A percentile compares a stretch with the other conserved stretches of the same genome.
These are phyloP conservation scores for Chalaropsis ovoidea DNA, from an alignment of 2,329 filamentous ascomycete species.

Conservation along the genomic window DNA sequence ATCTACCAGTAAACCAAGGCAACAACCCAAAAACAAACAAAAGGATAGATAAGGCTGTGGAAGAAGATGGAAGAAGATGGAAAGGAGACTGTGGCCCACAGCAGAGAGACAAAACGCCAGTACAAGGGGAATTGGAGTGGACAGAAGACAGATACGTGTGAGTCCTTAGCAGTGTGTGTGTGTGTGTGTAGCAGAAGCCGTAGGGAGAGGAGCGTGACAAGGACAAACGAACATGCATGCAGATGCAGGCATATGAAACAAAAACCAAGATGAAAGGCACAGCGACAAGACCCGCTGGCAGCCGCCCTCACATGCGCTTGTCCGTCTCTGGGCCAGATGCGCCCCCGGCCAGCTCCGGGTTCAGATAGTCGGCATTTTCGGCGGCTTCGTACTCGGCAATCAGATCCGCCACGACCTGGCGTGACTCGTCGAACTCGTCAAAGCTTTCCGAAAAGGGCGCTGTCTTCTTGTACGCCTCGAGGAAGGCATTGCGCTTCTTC, in stretches of 20 bases:
- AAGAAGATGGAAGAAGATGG: neutral
- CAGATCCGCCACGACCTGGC: constrained; percentile 80
- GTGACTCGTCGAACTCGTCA: constrained; percentile 88
- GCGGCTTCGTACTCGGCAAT: constrained; percentile 94
- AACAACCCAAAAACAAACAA: neutral
- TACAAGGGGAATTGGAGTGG: neutral
- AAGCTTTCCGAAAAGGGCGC: constrained; percentile 85
- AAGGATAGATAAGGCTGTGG: neutral
- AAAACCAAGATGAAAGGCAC: neutral
- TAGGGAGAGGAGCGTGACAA: neutral
- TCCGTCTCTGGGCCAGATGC: constrained; percentile 21
- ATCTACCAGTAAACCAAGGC: neutral
- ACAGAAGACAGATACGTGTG: neutral
- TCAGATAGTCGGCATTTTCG: constrained; percentile 81
- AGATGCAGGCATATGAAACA: too few relatives aligned
- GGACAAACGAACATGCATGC: too few relatives aligned
- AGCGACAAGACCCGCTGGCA: neutral
- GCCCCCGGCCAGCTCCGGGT: constrained; percentile 53
- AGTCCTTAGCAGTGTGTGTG: neutral
- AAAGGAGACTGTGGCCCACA: neutral
- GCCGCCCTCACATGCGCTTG: constrained; percentile 19
- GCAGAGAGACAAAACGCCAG: neutral
- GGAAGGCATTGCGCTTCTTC: constrained; percentile 91
- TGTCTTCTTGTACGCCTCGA: constrained; percentile 94
- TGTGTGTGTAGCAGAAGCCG: neutral